Conservation (phyloP, 305 asterid genomes). For the Fraxinus baroniana region DNA sequence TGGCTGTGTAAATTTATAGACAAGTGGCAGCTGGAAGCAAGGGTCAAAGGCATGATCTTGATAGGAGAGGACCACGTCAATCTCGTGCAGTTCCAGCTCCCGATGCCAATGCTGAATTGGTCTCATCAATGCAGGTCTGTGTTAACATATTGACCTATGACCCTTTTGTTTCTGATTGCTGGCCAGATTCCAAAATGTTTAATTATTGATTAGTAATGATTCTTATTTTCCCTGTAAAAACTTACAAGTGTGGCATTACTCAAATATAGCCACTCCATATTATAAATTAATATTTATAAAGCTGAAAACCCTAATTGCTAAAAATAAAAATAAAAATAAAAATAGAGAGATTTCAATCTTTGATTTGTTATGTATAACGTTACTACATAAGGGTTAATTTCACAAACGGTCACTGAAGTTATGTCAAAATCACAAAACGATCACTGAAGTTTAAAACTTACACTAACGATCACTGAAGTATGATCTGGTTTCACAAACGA, state of each 20-base stretch:
- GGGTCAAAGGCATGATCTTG: constrained; percentile 57
- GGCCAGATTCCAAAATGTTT: background rate
- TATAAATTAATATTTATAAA: background rate
- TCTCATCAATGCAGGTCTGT: constrained; percentile 68
- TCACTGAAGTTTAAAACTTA: too few species aligned
- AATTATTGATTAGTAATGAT: background rate
- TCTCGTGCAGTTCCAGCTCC: constrained; percentile 79
- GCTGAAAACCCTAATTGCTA: background rate
- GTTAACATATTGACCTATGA: background rate
- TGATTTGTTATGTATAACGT: background rate
- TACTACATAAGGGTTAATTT: too few species aligned
- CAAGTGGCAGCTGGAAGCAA: constrained; percentile 66
- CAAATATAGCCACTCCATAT: background rate
- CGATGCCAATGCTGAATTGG: constrained; percentile 68
- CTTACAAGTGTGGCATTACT: background rate
- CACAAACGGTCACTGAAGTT: too few species aligned
- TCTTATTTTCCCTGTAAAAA: background rate
- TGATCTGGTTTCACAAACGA: too few species aligned
- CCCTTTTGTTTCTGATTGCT: background rate
- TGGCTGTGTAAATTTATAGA: constrained; percentile 40
- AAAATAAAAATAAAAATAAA: background rate
- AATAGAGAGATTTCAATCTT: background rate
- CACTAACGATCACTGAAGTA: too few species aligned
- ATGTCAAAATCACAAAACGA: too few species aligned
- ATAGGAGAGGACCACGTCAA: constrained; percentile 63